Conservation (phyloP, 306 rosid species). For the Alnus glutinosa region DNA sequence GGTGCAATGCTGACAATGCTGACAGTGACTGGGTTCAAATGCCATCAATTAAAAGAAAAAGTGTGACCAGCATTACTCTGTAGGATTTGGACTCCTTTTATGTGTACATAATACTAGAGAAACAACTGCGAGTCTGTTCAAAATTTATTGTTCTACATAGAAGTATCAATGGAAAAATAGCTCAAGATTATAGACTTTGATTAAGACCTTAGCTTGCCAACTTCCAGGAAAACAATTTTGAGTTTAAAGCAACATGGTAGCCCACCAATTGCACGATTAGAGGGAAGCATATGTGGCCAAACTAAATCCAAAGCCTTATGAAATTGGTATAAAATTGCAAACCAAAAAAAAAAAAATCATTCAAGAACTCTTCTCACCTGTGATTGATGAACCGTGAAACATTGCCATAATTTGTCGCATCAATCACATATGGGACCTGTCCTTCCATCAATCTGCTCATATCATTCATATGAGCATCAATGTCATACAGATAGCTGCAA, state of each 20-base stretch:
- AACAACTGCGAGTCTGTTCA: not conserved
- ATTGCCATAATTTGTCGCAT: conserved; percentile 77
- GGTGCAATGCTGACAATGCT: not conserved
- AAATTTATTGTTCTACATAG: not conserved
- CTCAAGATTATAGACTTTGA: not conserved
- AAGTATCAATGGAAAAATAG: not conserved
- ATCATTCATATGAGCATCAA: conserved; percentile 74
- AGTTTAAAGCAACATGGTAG: not conserved
- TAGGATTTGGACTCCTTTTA: not conserved
- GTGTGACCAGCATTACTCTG: not conserved
- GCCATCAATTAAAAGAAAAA: not conserved
- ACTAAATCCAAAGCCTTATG: not conserved
- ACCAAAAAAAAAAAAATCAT: not conserved
- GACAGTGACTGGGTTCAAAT: not conserved
- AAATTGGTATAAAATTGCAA: not conserved
- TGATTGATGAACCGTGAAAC: conserved; percentile 96
- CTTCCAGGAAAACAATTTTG: not conserved
- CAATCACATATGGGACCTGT: conserved; percentile 58
- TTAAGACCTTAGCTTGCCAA: not conserved
- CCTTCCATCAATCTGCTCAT: conserved; percentile 87
- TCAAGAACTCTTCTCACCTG: conserved; percentile 51
- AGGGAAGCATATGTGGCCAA: not conserved
- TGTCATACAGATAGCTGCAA: conserved; percentile 56
- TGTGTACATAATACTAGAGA: not conserved
- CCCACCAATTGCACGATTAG: not conserved